Evolutionary conservation across 345 rosid species (phyloP).

Genomic region (Tarenaya hassleriana): DNA sequence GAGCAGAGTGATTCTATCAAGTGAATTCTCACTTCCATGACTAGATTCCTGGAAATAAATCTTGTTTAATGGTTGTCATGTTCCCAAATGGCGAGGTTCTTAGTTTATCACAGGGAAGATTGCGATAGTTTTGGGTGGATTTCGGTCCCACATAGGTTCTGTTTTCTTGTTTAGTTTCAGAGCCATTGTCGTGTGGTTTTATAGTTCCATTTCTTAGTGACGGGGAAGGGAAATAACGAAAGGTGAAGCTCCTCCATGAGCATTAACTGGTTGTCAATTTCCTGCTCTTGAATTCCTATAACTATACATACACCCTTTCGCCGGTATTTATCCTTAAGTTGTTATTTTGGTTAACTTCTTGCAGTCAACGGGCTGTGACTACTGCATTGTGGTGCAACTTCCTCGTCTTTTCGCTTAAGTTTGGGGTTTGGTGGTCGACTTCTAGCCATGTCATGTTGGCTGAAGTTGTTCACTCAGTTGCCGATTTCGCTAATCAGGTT

Average conservation of each 20-base stretch:
- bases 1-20: not conserved
- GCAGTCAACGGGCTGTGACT: conserved; percentile 92
- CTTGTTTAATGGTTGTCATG: not conserved
- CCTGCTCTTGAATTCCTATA: not conserved
- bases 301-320: conserved; percentile 1
- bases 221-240: not conserved
- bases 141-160: conserved; percentile 1
- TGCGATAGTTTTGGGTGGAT: not conserved
- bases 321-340: conserved; percentile 18
- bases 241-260: conserved; percentile 2
- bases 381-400: conserved; percentile 97
- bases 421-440: conserved; percentile 83
- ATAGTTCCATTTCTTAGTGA: not conserved
- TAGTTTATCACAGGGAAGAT: not conserved
- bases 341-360: conserved; percentile 19
- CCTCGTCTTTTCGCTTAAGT: conserved; percentile 91
- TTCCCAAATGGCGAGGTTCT: not conserved
- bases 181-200: not conserved
- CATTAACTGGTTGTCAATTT: not conserved
- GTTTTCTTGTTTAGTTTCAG: conserved; percentile 10
- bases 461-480: conserved; percentile 87
- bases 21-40: not conserved
- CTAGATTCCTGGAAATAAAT: not conserved
- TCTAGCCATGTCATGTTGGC: conserved; percentile 98
- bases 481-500: conserved; percentile 99